A percentile compares a stretch with the other conserved stretches of the same genome.
Evolutionary conservation across 108 stramenopile genomes (phyloP).

Genomic region (Skeletonema marinoi): DNA sequence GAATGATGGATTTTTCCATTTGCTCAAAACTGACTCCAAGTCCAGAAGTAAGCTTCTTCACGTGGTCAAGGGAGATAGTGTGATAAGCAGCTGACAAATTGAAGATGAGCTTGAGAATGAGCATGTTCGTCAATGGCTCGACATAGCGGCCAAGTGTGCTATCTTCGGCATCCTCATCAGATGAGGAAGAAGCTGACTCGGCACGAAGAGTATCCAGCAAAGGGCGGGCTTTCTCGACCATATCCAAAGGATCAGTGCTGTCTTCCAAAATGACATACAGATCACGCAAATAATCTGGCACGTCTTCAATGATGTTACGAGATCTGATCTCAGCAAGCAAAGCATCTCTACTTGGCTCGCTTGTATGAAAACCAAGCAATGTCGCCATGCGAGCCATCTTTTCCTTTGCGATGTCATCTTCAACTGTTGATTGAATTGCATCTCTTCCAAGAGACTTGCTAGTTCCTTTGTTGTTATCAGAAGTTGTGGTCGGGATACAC

Average conservation of each 20-base stretch:
- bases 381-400: conserved; percentile 95
- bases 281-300: conserved; percentile 75
- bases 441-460: conserved; percentile 10
- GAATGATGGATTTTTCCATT: conserved; percentile 90
- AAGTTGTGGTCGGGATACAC: conserved; percentile 74
- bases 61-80: conserved; percentile 86
- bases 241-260: conserved; percentile 74
- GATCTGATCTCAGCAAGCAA: conserved; percentile 79
- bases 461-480: conserved; percentile 16
- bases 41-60: conserved; percentile 74
- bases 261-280: conserved; percentile 83
- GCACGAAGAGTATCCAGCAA: conserved; percentile 67
- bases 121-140: conserved; percentile 64
- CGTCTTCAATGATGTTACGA: conserved; percentile 75
- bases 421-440: conserved; percentile 57
- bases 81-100: conserved; percentile 89
- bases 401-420: conserved; percentile 89
- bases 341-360: conserved; percentile 88
- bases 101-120: conserved; percentile 85
- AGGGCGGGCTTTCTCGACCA: conserved; percentile 74
- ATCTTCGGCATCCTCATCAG: conserved; percentile 46
- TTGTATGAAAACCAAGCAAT: conserved; percentile 91
- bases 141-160: conserved; percentile 69
- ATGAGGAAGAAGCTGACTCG: conserved; percentile 33
- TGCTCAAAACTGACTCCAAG: conserved; percentile 85